phyloP scores from a whole-genome alignment of 1,284 basidiomycete genomes.

The Nidula niveotomentosa region DNA sequence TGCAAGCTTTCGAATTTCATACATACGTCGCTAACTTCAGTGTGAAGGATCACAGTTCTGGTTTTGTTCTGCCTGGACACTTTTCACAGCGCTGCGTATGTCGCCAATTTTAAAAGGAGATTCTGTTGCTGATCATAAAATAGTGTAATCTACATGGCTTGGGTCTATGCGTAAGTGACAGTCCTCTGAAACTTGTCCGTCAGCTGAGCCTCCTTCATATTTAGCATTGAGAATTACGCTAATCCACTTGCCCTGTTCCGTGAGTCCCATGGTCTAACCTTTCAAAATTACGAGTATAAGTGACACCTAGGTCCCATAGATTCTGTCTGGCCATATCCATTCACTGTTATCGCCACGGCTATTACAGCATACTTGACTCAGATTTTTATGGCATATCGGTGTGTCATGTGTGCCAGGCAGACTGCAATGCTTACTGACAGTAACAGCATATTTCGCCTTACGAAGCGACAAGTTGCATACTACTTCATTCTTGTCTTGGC shows the following conservation, averaged over 20 bases:
- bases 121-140: background rate
- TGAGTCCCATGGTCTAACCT: constrained; percentile 1
- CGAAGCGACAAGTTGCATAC: background rate
- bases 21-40: background rate
- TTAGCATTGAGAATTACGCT: constrained; percentile 13
- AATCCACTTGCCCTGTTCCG: constrained; percentile 10
- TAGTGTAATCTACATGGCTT: constrained; percentile 22
- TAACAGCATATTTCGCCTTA: constrained; percentile 15
- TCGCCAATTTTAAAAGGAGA: background rate
- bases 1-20: background rate
- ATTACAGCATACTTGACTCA: constrained; percentile 23
- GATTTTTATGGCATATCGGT: constrained; percentile 24
- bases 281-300: background rate
- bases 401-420: background rate
- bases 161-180: constrained; percentile 16
- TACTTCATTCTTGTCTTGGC: background rate
- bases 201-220: background rate
- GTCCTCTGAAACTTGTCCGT: background rate
- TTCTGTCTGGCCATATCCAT: constrained; percentile 24
- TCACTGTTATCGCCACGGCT: constrained; percentile 21
- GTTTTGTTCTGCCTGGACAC: constrained; percentile 18
- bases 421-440: background rate
- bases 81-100: constrained; percentile 23
- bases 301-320: constrained; percentile 7
- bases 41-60: constrained; percentile 12